A percentile compares a stretch with the other conserved stretches of the same genome.
phyloP scores from a whole-genome alignment of 164 flowering plant genomes.

The Stephania cephalantha region DNA sequence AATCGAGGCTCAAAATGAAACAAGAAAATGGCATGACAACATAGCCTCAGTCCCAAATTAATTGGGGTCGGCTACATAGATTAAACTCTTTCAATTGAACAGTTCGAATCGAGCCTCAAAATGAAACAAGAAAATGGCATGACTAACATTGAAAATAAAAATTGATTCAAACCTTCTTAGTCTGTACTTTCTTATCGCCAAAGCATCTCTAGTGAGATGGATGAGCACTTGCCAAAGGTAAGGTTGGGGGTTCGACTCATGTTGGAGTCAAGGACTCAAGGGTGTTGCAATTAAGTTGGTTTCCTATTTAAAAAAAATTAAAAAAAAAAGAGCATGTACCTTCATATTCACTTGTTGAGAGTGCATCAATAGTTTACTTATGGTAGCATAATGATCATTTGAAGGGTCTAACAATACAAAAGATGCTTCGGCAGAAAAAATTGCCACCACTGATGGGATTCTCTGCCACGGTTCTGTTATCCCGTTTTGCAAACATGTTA shows the following conservation, averaged over 20 bases:
- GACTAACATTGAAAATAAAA: background rate
- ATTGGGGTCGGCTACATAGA: too few species aligned
- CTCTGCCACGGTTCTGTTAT: constrained; percentile 68
- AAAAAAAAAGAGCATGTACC: constrained; percentile 24
- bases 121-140: background rate
- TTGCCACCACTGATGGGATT: constrained; percentile 61
- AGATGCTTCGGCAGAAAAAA: constrained; percentile 87
- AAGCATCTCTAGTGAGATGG: too few species aligned
- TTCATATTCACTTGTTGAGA: constrained; percentile 55
- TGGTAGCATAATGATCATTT: constrained; percentile 44
- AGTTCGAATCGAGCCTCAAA: too few species aligned
- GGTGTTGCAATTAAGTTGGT: too few species aligned
- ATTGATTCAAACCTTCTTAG: background rate
- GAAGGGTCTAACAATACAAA: constrained; percentile 66
- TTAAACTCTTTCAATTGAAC: too few species aligned
- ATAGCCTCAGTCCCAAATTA: too few species aligned
- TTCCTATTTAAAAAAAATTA: too few species aligned
- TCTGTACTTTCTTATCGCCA: background rate
- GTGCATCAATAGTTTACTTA: constrained; percentile 45
- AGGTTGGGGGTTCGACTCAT: too few species aligned
- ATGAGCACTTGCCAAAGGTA: too few species aligned
- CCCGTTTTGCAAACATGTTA: constrained; percentile 80
- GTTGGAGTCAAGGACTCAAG: too few species aligned
- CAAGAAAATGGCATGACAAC: background rate
- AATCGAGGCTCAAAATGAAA: background rate